A percentile compares a stretch with the other conserved stretches of the same genome.
Conservation (phyloP, 1,139 yeast species). For the Sugiyamaella castrensis region DNA sequence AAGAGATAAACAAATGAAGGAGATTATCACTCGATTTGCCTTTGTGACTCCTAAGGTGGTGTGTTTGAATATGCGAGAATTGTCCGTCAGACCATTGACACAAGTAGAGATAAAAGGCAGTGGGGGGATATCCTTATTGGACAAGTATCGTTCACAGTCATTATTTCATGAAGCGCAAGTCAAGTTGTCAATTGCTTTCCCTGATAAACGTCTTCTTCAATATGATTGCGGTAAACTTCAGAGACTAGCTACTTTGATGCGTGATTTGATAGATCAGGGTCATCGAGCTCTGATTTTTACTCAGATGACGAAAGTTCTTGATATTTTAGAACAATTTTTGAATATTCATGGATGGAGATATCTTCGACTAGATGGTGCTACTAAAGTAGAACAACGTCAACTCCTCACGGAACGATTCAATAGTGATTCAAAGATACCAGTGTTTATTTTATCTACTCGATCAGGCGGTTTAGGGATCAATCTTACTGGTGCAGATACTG, state of each 20-base stretch:
- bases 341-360: constrained; percentile 94
- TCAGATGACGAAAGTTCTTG: constrained; percentile 96
- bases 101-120: constrained; percentile 2
- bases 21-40: constrained; percentile 68
- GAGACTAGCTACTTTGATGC: constrained; percentile 69
- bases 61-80: constrained; percentile 67
- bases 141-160: constrained; percentile 16
- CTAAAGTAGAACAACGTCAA: constrained; percentile 96
- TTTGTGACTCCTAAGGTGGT: constrained; percentile 88
- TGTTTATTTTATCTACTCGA: constrained; percentile 88
- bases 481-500: constrained; percentile 97
- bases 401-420: constrained; percentile 90
- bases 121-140: background rate
- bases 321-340: constrained; percentile 86
- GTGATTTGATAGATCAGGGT: constrained; percentile 76
- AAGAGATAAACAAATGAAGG: constrained; percentile 47
- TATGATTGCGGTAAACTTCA: constrained; percentile 98
- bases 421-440: constrained; percentile 79
- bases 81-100: constrained; percentile 40
- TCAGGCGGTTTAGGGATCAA: constrained; percentile 98
- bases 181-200: constrained; percentile 88
- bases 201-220: constrained; percentile 87
- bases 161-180: constrained; percentile 86
- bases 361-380: constrained; percentile 95
- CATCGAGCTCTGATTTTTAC: constrained; percentile 95